Percentiles rank a stretch among this genome's conserved stretches.
Conservation (phyloP, 352 stramenopile species). For the Phytophthora chlamydospora region DNA sequence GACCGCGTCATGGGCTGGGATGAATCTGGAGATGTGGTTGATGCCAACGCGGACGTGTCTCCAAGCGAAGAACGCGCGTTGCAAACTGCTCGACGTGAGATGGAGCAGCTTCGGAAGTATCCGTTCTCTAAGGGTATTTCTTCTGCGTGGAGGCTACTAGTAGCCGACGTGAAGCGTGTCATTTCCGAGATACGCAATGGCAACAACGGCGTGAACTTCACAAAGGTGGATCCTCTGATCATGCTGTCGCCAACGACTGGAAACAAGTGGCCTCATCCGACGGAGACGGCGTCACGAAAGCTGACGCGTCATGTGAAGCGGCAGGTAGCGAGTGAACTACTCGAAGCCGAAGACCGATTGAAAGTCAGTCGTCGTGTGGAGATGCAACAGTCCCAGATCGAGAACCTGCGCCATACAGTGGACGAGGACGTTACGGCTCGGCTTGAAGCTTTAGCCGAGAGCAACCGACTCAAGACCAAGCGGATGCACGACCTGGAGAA, state of each 20-base stretch:
- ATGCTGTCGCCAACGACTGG: conserved; percentile 12
- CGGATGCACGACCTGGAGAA: conserved; percentile 67
- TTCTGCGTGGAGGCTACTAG: conserved; percentile 36
- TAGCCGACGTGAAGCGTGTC: conserved; percentile 50
- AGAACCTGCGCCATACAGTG: conserved; percentile 40
- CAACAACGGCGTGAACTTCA: conserved; percentile 38
- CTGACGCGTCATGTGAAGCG: conserved; percentile 53
- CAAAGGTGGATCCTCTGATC: conserved; percentile 64
- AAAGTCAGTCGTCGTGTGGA: conserved; percentile 39
- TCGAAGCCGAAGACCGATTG: conserved; percentile 32
- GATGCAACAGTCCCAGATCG: conserved; percentile 57
- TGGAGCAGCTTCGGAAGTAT: conserved; percentile 57
- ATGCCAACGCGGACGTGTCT: conserved; percentile 34
- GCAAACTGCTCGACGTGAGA: conserved; percentile 35
- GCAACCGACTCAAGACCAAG: conserved; percentile 59
- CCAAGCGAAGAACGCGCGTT: conserved; percentile 31
- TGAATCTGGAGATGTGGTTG: conserved; percentile 31
- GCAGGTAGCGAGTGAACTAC: conserved; percentile 39
- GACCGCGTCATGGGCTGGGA: conserved; percentile 28
- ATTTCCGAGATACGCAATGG: conserved; percentile 54
- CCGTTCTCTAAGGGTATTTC: conserved; percentile 62
- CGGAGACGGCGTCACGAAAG: conserved; percentile 47
- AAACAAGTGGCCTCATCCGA: conserved; percentile 7
- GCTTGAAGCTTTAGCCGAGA: conserved; percentile 54
- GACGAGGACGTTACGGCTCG: conserved; percentile 55